Conservation (phyloP, 257 asterid species). For the Echites panduratus region DNA sequence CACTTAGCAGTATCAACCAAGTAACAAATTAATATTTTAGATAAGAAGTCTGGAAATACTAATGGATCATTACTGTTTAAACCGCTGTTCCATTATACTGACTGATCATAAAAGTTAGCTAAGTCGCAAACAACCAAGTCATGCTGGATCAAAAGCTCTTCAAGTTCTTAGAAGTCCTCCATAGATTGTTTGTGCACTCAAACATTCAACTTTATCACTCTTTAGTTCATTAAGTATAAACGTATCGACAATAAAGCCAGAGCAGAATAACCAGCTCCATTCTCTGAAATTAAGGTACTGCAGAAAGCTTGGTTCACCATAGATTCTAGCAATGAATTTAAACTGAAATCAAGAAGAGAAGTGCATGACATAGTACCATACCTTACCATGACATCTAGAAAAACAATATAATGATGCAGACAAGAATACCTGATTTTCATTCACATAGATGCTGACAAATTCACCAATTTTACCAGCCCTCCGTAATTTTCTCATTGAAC, state of each 20-base stretch:
- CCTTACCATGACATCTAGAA: background rate
- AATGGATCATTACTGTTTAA: too few species aligned
- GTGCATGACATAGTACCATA: background rate
- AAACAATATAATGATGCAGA: slow-evolving; percentile 1
- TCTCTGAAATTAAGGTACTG: background rate
- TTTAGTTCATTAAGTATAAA: too few species aligned
- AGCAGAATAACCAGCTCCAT: background rate
- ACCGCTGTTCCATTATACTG: too few species aligned
- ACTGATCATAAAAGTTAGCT: too few species aligned
- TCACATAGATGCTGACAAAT: slow-evolving; percentile 87
- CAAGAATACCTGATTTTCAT: slow-evolving; percentile 69
- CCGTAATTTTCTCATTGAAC: slow-evolving; percentile 70
- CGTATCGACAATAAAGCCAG: background rate
- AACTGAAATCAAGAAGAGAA: background rate
- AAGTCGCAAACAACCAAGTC: too few species aligned
- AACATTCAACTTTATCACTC: too few species aligned
- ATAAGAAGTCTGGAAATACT: too few species aligned
- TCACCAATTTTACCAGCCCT: slow-evolving; percentile 89
- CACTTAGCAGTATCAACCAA: too few species aligned
- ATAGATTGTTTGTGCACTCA: too few species aligned
- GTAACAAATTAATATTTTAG: too few species aligned
- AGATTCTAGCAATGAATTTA: background rate
- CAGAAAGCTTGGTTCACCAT: background rate
- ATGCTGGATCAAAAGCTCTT: too few species aligned
- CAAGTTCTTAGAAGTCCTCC: too few species aligned